A percentile compares a stretch with the other conserved stretches of the same genome.
phyloP scores from a whole-genome alignment of 2,329 filamentous ascomycete species.

The Apiospora arundinis region DNA sequence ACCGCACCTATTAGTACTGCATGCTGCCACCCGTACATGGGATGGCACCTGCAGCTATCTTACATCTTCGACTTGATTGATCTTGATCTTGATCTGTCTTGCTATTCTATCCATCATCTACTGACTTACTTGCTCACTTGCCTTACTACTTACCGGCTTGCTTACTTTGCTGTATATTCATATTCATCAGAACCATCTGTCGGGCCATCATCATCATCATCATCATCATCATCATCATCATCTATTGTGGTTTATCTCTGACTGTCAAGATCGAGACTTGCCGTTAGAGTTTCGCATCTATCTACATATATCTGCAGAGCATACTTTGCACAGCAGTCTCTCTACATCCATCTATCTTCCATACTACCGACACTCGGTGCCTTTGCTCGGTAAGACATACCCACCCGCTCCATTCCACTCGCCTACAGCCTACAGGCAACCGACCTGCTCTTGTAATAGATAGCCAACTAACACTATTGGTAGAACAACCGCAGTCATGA shows the following conservation, averaged over 20 bases:
- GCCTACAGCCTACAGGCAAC: too few species aligned
- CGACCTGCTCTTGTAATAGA: too few species aligned
- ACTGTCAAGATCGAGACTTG: too few species aligned
- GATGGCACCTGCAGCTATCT: background rate
- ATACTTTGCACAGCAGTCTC: too few species aligned
- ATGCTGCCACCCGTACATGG: constrained; percentile 11
- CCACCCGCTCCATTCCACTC: too few species aligned
- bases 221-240: too few species aligned
- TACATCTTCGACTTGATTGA: background rate
- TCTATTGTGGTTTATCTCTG: too few species aligned
- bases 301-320: background rate
- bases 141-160: too few species aligned
- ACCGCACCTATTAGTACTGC: constrained; percentile 29
- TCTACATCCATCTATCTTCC: background rate
- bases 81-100: too few species aligned
- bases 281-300: background rate
- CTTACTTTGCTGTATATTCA: background rate
- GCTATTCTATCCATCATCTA: background rate
- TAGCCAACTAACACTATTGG: background rate
- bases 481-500: constrained; percentile 50
- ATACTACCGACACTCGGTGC: background rate
- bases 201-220: too few species aligned
- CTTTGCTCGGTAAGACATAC: background rate
- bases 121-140: background rate
- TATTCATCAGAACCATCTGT: background rate